Evolutionary conservation across 148 eudicot species (phyloP).

Genomic region (Diospyros lotus): DNA sequence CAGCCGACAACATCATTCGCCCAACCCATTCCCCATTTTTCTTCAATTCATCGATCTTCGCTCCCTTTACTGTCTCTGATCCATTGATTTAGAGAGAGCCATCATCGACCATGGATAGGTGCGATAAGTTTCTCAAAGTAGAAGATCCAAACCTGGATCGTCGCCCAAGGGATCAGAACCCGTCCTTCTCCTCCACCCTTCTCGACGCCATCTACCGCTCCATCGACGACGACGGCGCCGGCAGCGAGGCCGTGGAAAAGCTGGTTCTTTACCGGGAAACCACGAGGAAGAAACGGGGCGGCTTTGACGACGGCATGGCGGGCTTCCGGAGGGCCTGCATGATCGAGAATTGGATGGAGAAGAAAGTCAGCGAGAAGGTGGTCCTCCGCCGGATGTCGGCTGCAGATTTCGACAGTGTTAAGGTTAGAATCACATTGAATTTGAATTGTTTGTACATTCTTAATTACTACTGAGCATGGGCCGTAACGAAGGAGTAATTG

Average conservation of each 20-base stretch:
- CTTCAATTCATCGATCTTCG: neutral
- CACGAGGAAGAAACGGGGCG: slow-evolving; percentile 27
- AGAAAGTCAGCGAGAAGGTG: slow-evolving; percentile 23
- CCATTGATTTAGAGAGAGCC: neutral
- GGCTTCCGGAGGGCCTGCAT: slow-evolving; percentile 24
- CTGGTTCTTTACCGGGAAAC: slow-evolving; percentile 21
- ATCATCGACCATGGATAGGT: neutral
- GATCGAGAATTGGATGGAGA: slow-evolving; percentile 59
- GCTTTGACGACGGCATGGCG: slow-evolving; percentile 15
- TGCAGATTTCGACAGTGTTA: slow-evolving; percentile 13
- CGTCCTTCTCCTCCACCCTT: slow-evolving; percentile 77
- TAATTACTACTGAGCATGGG: too few relatives aligned
- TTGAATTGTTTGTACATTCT: too few relatives aligned
- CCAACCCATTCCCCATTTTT: slow-evolving; percentile 5
- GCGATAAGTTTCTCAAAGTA: slow-evolving; percentile 2
- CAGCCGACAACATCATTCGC: slow-evolving; percentile 23
- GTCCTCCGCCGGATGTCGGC: slow-evolving; percentile 25
- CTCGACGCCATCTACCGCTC: slow-evolving; percentile 87
- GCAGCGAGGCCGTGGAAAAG: slow-evolving; percentile 16
- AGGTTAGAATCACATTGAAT: too few relatives aligned
- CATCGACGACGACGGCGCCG: slow-evolving; percentile 38
- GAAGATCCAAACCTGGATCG: slow-evolving; percentile 10
- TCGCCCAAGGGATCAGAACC: slow-evolving; percentile 16
- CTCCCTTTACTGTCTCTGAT: neutral
- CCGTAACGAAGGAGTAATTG: too few relatives aligned